Conservation (phyloP, 306 rosid genomes). For the Acacia acuminata region DNA sequence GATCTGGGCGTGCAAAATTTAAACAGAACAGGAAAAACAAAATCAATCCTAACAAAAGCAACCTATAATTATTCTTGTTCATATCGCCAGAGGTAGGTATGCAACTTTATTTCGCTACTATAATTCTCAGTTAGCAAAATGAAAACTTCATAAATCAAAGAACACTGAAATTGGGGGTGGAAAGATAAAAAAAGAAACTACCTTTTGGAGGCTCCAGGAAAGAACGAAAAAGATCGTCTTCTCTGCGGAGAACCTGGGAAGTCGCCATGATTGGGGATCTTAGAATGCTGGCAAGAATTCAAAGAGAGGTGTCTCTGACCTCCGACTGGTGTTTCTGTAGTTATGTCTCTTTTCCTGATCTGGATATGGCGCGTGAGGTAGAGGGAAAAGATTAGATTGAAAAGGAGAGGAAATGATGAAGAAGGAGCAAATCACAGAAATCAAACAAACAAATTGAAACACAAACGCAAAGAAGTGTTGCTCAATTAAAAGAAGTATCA, state of each 20-base stretch:
- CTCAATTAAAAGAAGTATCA: neutral
- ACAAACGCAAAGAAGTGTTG: neutral
- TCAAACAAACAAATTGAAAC: neutral
- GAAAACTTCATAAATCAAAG: neutral
- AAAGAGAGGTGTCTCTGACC: neutral
- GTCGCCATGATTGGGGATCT: conserved; percentile 58
- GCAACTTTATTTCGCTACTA: neutral
- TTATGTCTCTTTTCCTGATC: neutral
- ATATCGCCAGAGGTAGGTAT: conserved; percentile 4
- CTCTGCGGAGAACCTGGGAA: conserved; percentile 47
- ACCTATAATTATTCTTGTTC: neutral
- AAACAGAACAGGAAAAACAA: neutral
- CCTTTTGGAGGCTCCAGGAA: conserved; percentile 44
- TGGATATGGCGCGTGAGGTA: neutral
- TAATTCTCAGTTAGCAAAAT: neutral
- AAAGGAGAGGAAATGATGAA: neutral
- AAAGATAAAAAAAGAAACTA: neutral
- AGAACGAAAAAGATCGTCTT: conserved; percentile 42
- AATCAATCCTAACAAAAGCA: neutral
- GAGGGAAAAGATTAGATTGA: neutral
- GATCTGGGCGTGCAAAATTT: conserved; percentile 2
- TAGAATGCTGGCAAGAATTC: neutral
- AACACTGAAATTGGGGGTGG: neutral
- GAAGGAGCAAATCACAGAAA: neutral
- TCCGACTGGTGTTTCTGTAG: neutral